Conservation (phyloP, 331 rosid genomes). For the Rhamnella rubrinervis region DNA sequence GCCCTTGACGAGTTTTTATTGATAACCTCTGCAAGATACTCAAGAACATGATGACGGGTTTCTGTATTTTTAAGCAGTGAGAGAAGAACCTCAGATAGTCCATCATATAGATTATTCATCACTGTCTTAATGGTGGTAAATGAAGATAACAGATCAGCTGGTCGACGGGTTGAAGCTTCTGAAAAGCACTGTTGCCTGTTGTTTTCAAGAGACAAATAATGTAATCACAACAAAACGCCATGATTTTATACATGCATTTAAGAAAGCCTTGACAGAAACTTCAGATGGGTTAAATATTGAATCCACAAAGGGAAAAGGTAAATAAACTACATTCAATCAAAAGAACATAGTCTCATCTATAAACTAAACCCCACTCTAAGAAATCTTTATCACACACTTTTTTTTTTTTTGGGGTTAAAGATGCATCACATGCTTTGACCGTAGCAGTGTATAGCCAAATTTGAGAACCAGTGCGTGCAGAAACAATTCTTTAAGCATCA, state of each 20-base stretch:
- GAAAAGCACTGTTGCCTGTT: slow-evolving; percentile 94
- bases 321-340: background rate
- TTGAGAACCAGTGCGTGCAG: background rate
- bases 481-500: background rate
- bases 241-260: background rate
- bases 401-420: too few relatives aligned
- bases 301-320: background rate
- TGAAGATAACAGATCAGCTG: slow-evolving; percentile 77
- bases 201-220: slow-evolving; percentile 20
- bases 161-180: slow-evolving; percentile 77
- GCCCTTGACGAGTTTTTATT: slow-evolving; percentile 91
- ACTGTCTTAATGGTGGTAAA: slow-evolving; percentile 78
- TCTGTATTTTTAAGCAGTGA: slow-evolving; percentile 77
- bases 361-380: background rate
- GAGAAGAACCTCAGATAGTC: slow-evolving; percentile 75
- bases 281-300: background rate
- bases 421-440: background rate
- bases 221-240: background rate
- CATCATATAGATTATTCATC: slow-evolving; percentile 78
- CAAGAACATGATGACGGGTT: slow-evolving; percentile 77
- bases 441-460: background rate
- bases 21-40: slow-evolving; percentile 91
- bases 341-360: slow-evolving; percentile 7
- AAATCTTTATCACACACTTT: background rate
- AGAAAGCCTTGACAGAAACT: slow-evolving; percentile 5